Percentiles rank a stretch among this genome's conserved stretches.
Conservation (phyloP, 1,284 basidiomycete genomes). For the Sporisorium scitamineum region DNA sequence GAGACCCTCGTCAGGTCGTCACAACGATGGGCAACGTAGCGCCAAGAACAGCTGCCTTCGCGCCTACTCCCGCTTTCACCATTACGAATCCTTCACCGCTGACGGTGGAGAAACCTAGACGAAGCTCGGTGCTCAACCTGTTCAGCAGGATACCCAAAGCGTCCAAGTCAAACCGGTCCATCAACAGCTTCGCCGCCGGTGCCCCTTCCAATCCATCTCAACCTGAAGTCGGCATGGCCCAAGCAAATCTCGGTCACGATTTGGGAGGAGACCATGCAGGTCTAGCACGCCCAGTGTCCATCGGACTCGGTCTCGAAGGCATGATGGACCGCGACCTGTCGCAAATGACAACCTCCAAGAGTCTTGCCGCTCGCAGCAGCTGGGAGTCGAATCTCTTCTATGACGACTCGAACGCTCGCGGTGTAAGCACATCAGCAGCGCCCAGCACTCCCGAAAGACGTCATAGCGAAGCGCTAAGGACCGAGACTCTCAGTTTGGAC, state of each 20-base stretch:
- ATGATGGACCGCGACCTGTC: slow-evolving; percentile 40
- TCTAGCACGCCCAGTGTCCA: slow-evolving; percentile 25
- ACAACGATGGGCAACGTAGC: slow-evolving; percentile 17
- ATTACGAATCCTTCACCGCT: slow-evolving; percentile 40
- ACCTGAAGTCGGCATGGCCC: background rate
- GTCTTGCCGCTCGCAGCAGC: slow-evolving; percentile 50
- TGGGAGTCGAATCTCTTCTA: slow-evolving; percentile 59
- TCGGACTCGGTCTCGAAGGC: slow-evolving; percentile 46
- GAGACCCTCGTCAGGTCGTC: slow-evolving; percentile 19
- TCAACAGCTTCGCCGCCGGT: slow-evolving; percentile 14
- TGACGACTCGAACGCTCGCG: slow-evolving; percentile 38
- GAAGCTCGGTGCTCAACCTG: slow-evolving; percentile 32
- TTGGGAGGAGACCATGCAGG: background rate
- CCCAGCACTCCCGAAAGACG: slow-evolving; percentile 33
- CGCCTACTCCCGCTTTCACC: slow-evolving; percentile 24
- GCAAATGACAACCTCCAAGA: slow-evolving; percentile 44
- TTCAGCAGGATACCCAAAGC: slow-evolving; percentile 20
- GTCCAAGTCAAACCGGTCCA: slow-evolving; percentile 25
- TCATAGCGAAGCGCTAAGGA: slow-evolving; percentile 14
- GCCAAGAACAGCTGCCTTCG: slow-evolving; percentile 5
- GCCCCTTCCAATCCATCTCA: slow-evolving; percentile 5
- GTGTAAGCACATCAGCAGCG: slow-evolving; percentile 18
- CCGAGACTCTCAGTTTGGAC: slow-evolving; percentile 30
- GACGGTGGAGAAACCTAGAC: slow-evolving; percentile 30
- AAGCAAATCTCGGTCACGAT: slow-evolving; percentile 4